Evolutionary conservation across 2,329 filamentous ascomycete species (phyloP).

Genomic region (Beauveria varroae): DNA sequence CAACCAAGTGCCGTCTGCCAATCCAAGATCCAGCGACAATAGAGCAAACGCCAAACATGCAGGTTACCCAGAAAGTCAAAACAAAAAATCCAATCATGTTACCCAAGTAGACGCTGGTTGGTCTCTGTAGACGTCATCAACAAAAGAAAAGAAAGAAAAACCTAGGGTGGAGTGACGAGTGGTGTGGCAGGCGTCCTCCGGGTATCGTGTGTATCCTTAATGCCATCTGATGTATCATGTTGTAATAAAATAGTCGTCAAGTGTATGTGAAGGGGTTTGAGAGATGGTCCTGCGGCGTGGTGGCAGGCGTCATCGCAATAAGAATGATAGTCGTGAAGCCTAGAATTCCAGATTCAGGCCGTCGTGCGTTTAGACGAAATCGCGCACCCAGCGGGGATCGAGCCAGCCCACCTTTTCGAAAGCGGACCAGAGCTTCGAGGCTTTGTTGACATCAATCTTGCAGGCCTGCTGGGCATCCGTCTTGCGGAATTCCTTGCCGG

Average conservation of each 20-base stretch:
- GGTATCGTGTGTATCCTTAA: constrained; percentile 32
- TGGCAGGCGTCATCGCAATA: neutral
- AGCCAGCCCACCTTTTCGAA: constrained; percentile 87
- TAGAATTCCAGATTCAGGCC: neutral
- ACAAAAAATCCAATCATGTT: constrained; percentile 12
- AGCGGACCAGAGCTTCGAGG: constrained; percentile 83
- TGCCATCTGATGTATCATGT: constrained; percentile 23
- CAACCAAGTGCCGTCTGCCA: neutral
- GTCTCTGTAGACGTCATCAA: neutral
- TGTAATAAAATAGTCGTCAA: constrained; percentile 22
- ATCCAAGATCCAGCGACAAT: neutral
- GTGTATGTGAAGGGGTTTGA: constrained; percentile 10
- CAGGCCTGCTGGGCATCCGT: constrained; percentile 94
- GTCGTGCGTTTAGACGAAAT: constrained; percentile 21
- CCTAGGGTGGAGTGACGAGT: constrained; percentile 28
- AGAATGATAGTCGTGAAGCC: constrained; percentile 6
- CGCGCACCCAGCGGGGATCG: constrained; percentile 39
- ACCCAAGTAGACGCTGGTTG: neutral
- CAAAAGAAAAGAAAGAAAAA: constrained; percentile 11
- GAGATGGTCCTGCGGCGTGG: neutral
- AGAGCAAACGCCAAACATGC: constrained; percentile 24
- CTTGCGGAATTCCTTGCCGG: constrained; percentile 82
- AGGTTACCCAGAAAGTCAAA: constrained; percentile 17
- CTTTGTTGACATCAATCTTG: constrained; percentile 98
- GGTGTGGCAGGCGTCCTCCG: constrained; percentile 28